These are phyloP conservation scores for Monosporozyma unispora DNA, from an alignment of 805 yeast species.

Conservation along the genomic window DNA sequence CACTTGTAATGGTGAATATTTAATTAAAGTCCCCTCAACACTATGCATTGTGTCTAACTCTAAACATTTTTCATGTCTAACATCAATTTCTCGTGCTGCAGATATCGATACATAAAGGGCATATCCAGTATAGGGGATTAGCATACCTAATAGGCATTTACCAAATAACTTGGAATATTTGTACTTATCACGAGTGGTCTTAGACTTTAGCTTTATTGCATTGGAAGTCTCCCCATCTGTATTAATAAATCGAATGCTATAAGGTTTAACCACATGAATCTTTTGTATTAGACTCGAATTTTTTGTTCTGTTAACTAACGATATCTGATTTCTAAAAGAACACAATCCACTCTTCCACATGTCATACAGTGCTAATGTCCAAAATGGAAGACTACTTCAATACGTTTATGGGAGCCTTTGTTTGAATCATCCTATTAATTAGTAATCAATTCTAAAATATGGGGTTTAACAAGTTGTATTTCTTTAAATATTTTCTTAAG, in stretches of 20 bases:
- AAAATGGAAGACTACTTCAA: background rate
- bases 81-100: constrained; percentile 46
- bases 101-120: constrained; percentile 51
- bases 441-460: background rate
- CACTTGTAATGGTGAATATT: constrained; percentile 42
- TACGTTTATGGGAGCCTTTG: background rate
- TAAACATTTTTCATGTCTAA: constrained; percentile 28
- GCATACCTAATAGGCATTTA: background rate
- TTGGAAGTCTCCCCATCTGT: background rate
- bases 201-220: background rate
- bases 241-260: background rate
- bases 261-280: background rate
- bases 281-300: background rate
- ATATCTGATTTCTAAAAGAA: background rate
- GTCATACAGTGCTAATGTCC: background rate
- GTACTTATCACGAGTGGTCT: background rate
- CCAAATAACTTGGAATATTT: background rate
- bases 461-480: background rate
- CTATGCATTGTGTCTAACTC: constrained; percentile 13
- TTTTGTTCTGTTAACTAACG: background rate
- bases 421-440: background rate
- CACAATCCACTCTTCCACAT: background rate
- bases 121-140: constrained; percentile 50
- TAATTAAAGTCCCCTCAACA: constrained; percentile 21
- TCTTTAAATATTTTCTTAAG: background rate